Percentiles rank a stretch among this genome's conserved stretches.
phyloP scores from a whole-genome alignment of 306 rosid genomes.

The Ammopiptanthus mongolicus region DNA sequence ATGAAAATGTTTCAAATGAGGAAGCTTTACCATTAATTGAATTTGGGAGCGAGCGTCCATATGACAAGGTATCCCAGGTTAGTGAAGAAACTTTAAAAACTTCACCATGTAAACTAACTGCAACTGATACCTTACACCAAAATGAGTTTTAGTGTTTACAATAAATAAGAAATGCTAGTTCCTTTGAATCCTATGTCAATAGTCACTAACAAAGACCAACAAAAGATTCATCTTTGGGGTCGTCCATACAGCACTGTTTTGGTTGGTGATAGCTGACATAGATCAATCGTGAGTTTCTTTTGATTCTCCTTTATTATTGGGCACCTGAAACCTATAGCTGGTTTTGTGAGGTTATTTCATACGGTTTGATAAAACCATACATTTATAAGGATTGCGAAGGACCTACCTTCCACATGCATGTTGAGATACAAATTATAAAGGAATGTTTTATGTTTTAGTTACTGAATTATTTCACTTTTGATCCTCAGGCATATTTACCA shows the following conservation, averaged over 20 bases:
- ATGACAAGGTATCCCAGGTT: neutral
- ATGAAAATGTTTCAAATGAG: conserved; percentile 2
- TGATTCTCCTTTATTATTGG: neutral
- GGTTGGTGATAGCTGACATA: neutral
- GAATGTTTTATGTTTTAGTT: neutral
- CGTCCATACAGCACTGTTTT: neutral
- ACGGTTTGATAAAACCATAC: neutral
- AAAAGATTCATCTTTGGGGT: neutral
- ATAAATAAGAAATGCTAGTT: neutral
- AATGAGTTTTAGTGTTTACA: neutral
- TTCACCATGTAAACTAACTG: neutral
- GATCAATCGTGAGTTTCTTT: neutral
- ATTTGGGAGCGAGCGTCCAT: neutral
- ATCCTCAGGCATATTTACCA: neutral
- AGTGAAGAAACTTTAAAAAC: neutral
- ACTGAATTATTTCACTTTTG: neutral
- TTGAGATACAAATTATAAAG: neutral
- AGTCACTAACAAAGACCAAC: neutral
- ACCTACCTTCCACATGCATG: neutral
- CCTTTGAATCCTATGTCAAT: neutral
- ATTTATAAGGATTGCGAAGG: neutral
- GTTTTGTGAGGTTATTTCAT: neutral
- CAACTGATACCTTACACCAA: neutral
- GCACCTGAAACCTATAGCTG: neutral
- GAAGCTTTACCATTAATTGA: conserved; percentile 22